Conservation (phyloP, 306 rosid genomes). For the Corylus americana region DNA sequence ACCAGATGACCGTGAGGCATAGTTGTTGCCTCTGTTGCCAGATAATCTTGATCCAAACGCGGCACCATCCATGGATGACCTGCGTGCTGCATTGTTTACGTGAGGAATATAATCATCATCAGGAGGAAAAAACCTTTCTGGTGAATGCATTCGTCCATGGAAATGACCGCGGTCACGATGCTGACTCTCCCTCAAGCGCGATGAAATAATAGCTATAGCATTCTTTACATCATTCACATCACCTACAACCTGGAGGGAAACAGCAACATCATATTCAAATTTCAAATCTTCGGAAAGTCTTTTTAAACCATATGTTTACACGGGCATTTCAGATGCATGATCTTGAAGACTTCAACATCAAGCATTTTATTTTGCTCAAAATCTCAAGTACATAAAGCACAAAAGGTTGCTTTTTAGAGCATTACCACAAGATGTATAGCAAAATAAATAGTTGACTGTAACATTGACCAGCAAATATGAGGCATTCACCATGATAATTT, state of each 20-base stretch:
- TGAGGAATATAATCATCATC: slow-evolving; percentile 81
- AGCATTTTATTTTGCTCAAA: neutral
- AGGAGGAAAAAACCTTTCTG: slow-evolving; percentile 74
- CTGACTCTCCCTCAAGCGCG: slow-evolving; percentile 98
- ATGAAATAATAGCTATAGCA: slow-evolving; percentile 67
- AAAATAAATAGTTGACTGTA: neutral
- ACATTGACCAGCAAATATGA: neutral
- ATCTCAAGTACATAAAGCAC: neutral
- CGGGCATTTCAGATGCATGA: neutral
- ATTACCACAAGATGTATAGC: neutral
- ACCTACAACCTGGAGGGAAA: slow-evolving; percentile 76
- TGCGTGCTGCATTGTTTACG: slow-evolving; percentile 54
- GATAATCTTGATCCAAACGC: slow-evolving; percentile 63
- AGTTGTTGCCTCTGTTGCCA: slow-evolving; percentile 55
- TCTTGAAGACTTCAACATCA: neutral
- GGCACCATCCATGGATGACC: slow-evolving; percentile 67
- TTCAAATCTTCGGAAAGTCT: slow-evolving; percentile 15
- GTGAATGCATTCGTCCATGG: slow-evolving; percentile 81
- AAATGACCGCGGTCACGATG: slow-evolving; percentile 89
- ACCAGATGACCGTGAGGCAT: slow-evolving; percentile 51
- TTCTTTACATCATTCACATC: slow-evolving; percentile 71
- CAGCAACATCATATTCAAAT: slow-evolving; percentile 13
- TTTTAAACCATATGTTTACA: neutral
- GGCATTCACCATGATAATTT: neutral
- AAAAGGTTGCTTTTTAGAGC: neutral